Evolutionary conservation across 2,329 filamentous ascomycete species (phyloP).

Genomic region (Monosporascus sp.): DNA sequence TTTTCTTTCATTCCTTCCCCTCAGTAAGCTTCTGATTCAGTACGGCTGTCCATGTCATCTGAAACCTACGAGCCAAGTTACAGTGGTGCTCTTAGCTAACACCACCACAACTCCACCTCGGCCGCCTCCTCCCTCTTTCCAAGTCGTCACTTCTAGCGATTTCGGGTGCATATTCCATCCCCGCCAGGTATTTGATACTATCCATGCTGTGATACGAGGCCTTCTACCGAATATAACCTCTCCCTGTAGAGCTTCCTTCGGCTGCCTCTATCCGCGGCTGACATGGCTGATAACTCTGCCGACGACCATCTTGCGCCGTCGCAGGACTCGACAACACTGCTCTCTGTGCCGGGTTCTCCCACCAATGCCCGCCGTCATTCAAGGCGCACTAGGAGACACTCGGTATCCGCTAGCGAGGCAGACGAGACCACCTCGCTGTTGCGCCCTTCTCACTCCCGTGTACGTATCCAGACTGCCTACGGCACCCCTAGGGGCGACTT

Average conservation of each 20-base stretch:
- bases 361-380: slow-evolving; percentile 16
- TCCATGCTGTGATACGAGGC: not conserved
- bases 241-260: not conserved
- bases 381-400: slow-evolving; percentile 18
- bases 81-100: no score
- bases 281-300: slow-evolving; percentile 13
- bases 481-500: slow-evolving; percentile 19
- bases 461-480: slow-evolving; percentile 34
- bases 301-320: slow-evolving; percentile 11
- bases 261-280: not conserved
- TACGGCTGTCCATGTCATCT: not conserved
- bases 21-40: not conserved
- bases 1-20: not conserved
- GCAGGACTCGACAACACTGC: slow-evolving; percentile 5
- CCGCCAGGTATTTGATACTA: not conserved
- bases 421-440: slow-evolving; percentile 43
- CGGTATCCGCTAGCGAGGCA: slow-evolving; percentile 18
- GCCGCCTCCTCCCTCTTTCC: no score
- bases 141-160: no score
- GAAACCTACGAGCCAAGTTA: no score
- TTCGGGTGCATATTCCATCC: not conserved
- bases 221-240: not conserved
- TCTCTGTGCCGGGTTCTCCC: slow-evolving; percentile 17
- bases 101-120: no score
- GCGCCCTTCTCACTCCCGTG: slow-evolving; percentile 33